Base-by-base conservation (phyloP, 2,329 filamentous ascomycete species). In the Trichothecium roseum region DNA sequence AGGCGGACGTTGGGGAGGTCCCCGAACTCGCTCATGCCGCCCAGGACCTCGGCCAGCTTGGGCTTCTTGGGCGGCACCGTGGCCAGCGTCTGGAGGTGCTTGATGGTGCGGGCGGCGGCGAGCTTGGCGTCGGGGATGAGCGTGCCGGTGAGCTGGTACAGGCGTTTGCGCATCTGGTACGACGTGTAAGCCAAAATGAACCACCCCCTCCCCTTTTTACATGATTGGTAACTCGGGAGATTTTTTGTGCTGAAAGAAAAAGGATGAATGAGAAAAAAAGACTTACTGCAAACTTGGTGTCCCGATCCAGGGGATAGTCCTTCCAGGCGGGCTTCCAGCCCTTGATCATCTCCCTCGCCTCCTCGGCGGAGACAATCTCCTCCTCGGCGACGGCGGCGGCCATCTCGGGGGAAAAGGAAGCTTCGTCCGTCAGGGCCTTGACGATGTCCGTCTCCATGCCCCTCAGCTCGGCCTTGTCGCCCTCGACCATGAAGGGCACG, bases 101-200 rank as follows among this genome's bases (percentile, higher is more conserved):
- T 62, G 27, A 76, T 64, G 8, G 68, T 78, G 35, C 56, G 58
- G 41, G 76, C 64, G 30, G 65, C 62, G 34, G 64, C 60, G 41
- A 93, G 70, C 45, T 72, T 69, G 32, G 74, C 65, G 57, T 95
- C 89, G 13, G 82, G 68, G 44, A 94, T 66, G 40, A 75, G 72
- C 41, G 78, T 74, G 41, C 85, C 84, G n/a, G 81, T 88, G 40
- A 94, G 68, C 55, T 91, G 83, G 55, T 81, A 76, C 41, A 87
- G 64, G 40, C 85, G 80, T 62, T 94, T 94, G 49, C 79, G 64
- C 44, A 91, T 69, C 88, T 95, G 45, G 17, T 10, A 29, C n/a
- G 15, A n/a, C 8, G 12, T 44, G 39, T 52, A 39, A 50, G 45
- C 33, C 22, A 7, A n/a, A n/a, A n/a, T n/a, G n/a, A n/a, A n/a